Evolutionary conservation across 306 rosid species (phyloP), one percentile per base, ranked within the genome.

Genomic region (Canavalia ensiformis): DNA sequence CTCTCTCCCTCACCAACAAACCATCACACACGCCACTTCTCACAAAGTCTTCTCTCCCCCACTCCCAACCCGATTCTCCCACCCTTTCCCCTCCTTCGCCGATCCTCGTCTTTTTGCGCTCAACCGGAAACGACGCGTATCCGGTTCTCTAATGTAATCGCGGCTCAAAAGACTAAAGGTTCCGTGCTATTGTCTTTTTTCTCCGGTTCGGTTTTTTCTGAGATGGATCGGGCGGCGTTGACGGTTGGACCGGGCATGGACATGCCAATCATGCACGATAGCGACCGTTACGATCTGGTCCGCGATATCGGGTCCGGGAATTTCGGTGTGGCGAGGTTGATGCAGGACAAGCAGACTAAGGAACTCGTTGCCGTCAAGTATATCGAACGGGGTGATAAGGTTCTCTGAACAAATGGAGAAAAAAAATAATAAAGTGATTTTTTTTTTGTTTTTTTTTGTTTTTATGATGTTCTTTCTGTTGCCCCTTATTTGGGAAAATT

Each of bases 351-450:
- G 85, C 99, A 89, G 31, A 93, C 98, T 54, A 90, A 75, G 79
- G 98, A 95, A 79, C 98, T 93, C 30, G 96, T 95, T 6, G 99
- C 99, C 35, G 98, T 95, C 33, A 95, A 95, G 78, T 95, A 93
- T 60, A 93, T 93, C 81, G 97, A 93, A 86, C 90, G 99, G 29
- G 99, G 99, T n/a, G 95, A 90, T 82, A 95, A 93, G 98, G 99
- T 92, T 73, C 6, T 69, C 42, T 69, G 6, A 46, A 69, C 37
- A 4, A 47, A 69, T 31, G 74, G 9, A 1, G 3, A 12, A 41
- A 37, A 44, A 37, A 37, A 63, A 37, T 5, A 41, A 28, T n/a
- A n/a, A 65, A 7, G 13, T 37, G 4, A 0, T 42, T 7, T 54
- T 29, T 28, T 39, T 51, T 63, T 51, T 4, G 0, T 4, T 41